Evolutionary conservation across 73 alveolate genomes (phyloP).

Genomic region (Blepharisma stoltei): DNA sequence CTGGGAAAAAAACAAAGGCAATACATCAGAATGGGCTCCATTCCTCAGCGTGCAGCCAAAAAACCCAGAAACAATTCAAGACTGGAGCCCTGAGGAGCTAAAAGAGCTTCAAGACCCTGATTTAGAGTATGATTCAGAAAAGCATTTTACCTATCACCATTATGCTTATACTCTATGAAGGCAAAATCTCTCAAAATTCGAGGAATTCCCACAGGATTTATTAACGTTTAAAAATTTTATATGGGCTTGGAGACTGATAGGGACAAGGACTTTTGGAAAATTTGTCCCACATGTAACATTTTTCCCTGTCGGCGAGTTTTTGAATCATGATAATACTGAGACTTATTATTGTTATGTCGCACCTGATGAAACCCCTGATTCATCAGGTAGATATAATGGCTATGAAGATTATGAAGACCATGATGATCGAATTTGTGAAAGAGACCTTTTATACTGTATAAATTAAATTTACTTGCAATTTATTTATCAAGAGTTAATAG

Average conservation of each 20-base stretch:
- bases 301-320: conserved; percentile 33
- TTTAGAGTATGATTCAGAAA: not conserved
- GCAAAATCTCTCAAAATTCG: not conserved
- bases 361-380: not conserved
- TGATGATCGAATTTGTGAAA: conserved; percentile 21
- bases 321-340: conserved; percentile 29
- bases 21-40: not conserved
- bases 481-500: too few relatives aligned
- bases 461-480: too few relatives aligned
- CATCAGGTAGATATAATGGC: conserved; percentile 2
- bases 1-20: not conserved
- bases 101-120: conserved; percentile 9
- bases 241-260: conserved; percentile 28
- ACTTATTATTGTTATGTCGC: conserved; percentile 6
- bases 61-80: not conserved
- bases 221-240: not conserved
- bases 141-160: not conserved
- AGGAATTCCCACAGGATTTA: not conserved
- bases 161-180: too few relatives aligned
- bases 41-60: not conserved
- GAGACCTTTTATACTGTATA: not conserved
- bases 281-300: conserved; percentile 22
- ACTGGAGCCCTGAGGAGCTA: conserved; percentile 8
- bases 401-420: conserved; percentile 12
- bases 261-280: conserved; percentile 33